Conservation (phyloP, 176 grass and related monocot species). For the Bothriochloa decipiens region DNA sequence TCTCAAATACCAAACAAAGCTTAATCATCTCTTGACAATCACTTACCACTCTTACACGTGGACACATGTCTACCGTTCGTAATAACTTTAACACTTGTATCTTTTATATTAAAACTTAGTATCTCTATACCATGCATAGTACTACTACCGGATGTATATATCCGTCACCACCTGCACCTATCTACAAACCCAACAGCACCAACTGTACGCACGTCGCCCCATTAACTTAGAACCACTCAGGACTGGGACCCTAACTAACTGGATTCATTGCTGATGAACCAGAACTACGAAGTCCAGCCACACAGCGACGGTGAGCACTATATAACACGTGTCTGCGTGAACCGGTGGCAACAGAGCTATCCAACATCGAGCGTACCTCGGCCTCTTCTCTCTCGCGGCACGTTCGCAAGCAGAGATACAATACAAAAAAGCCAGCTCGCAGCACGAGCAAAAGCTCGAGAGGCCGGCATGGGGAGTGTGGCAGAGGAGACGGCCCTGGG, state of each 20-base stretch:
- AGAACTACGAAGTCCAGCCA: not conserved
- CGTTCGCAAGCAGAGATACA: not conserved
- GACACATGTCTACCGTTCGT: too few relatives aligned
- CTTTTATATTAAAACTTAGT: too few relatives aligned
- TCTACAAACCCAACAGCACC: not conserved
- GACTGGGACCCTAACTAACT: not conserved
- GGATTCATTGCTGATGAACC: not conserved
- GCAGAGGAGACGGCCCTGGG: not conserved
- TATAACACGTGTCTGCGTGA: not conserved
- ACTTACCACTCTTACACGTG: too few relatives aligned
- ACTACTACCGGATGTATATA: too few relatives aligned
- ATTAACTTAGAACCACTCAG: not conserved
- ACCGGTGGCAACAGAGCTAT: not conserved
- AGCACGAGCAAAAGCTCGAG: not conserved
- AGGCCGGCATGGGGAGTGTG: not conserved
- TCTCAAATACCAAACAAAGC: too few relatives aligned
- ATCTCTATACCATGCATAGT: too few relatives aligned
- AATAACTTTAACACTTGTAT: too few relatives aligned
- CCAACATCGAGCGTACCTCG: not conserved
- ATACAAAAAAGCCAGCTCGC: too few relatives aligned
- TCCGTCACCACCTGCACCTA: not conserved
- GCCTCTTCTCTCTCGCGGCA: not conserved
- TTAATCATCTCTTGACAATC: too few relatives aligned
- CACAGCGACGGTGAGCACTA: conserved; percentile 4
- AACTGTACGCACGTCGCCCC: not conserved